These are phyloP conservation scores for Nothophaeocryptopus gaeumannii DNA, from an alignment of 2,329 filamentous ascomycete genomes.

Conservation along the genomic window DNA sequence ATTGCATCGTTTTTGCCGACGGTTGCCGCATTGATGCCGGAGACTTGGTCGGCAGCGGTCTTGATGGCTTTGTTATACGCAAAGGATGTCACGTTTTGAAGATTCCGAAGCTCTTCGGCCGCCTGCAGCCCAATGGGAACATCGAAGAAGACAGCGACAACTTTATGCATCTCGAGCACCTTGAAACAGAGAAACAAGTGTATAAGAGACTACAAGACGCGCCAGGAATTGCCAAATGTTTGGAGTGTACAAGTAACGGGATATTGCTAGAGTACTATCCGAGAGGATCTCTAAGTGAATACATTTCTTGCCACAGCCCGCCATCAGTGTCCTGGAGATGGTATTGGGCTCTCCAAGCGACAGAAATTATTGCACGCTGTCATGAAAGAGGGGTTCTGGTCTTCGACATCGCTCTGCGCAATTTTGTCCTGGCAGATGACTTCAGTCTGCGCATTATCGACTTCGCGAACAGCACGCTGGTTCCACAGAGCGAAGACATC, in stretches of 20 bases:
- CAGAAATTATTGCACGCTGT: constrained; percentile 18
- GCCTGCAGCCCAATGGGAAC: constrained; percentile 5
- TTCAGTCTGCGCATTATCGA: constrained; percentile 18
- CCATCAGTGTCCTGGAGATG: constrained; percentile 14
- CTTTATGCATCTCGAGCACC: constrained; percentile 7
- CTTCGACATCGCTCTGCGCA: constrained; percentile 20
- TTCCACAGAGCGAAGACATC: constrained; percentile 10
- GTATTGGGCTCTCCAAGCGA: constrained; percentile 16
- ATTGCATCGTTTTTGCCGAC: constrained; percentile 15
- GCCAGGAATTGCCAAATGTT: constrained; percentile 13
- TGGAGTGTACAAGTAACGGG: constrained; percentile 13
- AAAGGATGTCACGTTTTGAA: constrained; percentile 12
- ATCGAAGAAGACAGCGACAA: constrained; percentile 14
- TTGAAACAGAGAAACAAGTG: constrained; percentile 16
- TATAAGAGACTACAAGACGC: constrained; percentile 16
- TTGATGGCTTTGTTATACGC: constrained; percentile 16
- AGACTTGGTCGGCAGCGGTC: constrained; percentile 12
- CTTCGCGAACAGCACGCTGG: constrained; percentile 17
- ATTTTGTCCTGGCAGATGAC: constrained; percentile 17
- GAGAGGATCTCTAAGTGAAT: constrained; percentile 13
- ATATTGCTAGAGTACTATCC: constrained; percentile 16
- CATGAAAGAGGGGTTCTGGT: constrained; percentile 16
- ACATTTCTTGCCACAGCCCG: constrained; percentile 11
- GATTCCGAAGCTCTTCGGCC: constrained; percentile 13
- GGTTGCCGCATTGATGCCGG: constrained; percentile 13